Base-by-base conservation (phyloP, 2,329 filamentous ascomycete genomes). In the Aspergillus unguis region DNA sequence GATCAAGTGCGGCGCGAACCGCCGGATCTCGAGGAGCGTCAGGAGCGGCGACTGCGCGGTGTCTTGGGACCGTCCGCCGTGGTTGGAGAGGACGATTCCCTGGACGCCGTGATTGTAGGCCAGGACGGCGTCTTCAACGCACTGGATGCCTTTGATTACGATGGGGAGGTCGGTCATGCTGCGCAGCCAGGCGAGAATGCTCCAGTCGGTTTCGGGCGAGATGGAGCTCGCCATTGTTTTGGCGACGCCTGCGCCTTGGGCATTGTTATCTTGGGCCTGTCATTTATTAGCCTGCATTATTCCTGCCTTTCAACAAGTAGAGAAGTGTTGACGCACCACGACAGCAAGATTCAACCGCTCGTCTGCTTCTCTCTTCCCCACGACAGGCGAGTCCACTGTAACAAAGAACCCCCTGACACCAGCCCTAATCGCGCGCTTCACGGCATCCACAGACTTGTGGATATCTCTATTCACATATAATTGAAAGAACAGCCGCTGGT, bases 1-100 rank as follows among this genome's bases (percentile, higher is more conserved):
- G 49, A 78, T 77, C 1, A 75, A 70, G 37, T 78, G 71, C 0
- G 78, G 78, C 45, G 71, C 79, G 7, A 69, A 66, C 29, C 63
- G 71, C n/a, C 79, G 73, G 10, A 80, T 70, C 56, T 81, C 79
- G 3, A 81, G 62, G 0, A 80, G 69, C 0, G 76, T 74, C 29
- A 80, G 65, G 9, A 80, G 71, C 0, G 73, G 69, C 0, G 77
- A 73, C 17, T 60, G 77, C 31, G 65, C 68, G 7, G 74, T 76
- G 48, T 82, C 80, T 3, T 80, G 68, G 25, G 42, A 38, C 0
- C 47, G 47, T 3, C 47, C 47, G 6, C 47, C 47, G 3, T 49
- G 47, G 37, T 49, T 49, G 4, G 38, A 49, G 5, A 49, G 56
- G 50, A 80, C 65, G 28, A 83, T 76, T 5, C 79, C 80, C 43